These are phyloP conservation scores for Beauveria varroae DNA, from an alignment of 2,329 filamentous ascomycete species.

Conservation along the genomic window DNA sequence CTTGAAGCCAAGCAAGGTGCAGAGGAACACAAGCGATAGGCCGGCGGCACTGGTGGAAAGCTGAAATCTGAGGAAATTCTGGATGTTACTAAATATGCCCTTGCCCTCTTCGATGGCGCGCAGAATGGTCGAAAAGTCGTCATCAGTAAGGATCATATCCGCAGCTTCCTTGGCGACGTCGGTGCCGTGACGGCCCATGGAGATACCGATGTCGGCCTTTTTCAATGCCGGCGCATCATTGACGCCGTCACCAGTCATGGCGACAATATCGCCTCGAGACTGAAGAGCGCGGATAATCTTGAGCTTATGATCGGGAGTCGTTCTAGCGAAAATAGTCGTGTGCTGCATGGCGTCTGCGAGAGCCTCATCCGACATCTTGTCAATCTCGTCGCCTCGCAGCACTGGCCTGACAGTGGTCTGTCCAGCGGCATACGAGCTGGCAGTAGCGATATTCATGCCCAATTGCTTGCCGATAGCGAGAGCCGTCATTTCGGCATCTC, in stretches of 20 bases:
- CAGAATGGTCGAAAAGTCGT: conserved; percentile 86
- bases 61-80: conserved; percentile 98
- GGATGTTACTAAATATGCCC: conserved; percentile 98
- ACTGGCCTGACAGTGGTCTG: conserved; percentile 62
- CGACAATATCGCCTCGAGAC: conserved; percentile 88
- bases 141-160: conserved; percentile 88
- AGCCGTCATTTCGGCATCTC: conserved; percentile 90
- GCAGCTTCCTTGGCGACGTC: conserved; percentile 95
- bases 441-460: conserved; percentile 73
- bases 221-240: conserved; percentile 96
- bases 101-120: conserved; percentile 97
- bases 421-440: conserved; percentile 43
- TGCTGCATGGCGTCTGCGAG: conserved; percentile 77
- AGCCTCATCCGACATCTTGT: conserved; percentile 79
- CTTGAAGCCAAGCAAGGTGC: conserved; percentile 86
- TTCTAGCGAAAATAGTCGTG: conserved; percentile 92
- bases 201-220: conserved; percentile 94
- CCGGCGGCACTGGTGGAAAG: conserved; percentile 94
- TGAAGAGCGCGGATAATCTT: conserved; percentile 93
- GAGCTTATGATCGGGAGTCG: conserved; percentile 95
- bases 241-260: conserved; percentile 97
- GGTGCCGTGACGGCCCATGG: conserved; percentile 90
- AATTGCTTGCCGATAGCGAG: conserved; percentile 89
- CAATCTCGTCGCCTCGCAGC: conserved; percentile 84
- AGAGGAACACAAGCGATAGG: conserved; percentile 82